phyloP scores from a whole-genome alignment of 345 rosid genomes.

The Adansonia digitata region DNA sequence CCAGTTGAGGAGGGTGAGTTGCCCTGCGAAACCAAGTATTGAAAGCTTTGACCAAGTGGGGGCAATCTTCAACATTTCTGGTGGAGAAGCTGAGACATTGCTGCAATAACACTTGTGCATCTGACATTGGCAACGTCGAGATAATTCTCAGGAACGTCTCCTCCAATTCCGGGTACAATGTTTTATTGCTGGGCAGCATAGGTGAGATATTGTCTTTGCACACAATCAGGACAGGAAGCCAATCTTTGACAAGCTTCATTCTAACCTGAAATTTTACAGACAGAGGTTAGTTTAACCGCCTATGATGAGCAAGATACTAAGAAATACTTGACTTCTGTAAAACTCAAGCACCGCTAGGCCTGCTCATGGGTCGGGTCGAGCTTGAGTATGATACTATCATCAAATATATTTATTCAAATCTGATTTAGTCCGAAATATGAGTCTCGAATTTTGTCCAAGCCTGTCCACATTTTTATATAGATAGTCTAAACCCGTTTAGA shows the following conservation, averaged over 20 bases:
- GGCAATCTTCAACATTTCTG: slow-evolving; percentile 58
- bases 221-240: slow-evolving; percentile 69
- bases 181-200: slow-evolving; percentile 37
- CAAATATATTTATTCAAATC: too few relatives aligned
- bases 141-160: slow-evolving; percentile 59
- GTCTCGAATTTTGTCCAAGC: too few relatives aligned
- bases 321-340: background rate
- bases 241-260: slow-evolving; percentile 55
- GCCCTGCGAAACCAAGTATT: slow-evolving; percentile 74
- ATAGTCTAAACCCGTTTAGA: too few relatives aligned
- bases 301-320: background rate
- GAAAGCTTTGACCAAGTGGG: slow-evolving; percentile 57
- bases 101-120: slow-evolving; percentile 46
- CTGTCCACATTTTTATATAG: too few relatives aligned
- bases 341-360: too few relatives aligned
- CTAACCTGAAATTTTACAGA: slow-evolving; percentile 41
- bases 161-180: slow-evolving; percentile 54
- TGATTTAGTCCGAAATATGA: too few relatives aligned
- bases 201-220: slow-evolving; percentile 50
- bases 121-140: slow-evolving; percentile 59
- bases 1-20: slow-evolving; percentile 24
- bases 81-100: slow-evolving; percentile 66
- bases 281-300: background rate
- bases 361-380: too few relatives aligned
- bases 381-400: too few relatives aligned